Percentiles rank a stretch among this genome's conserved stretches.
Evolutionary conservation across 148 eudicot species (phyloP).

Genomic region (Bassia scoparia): DNA sequence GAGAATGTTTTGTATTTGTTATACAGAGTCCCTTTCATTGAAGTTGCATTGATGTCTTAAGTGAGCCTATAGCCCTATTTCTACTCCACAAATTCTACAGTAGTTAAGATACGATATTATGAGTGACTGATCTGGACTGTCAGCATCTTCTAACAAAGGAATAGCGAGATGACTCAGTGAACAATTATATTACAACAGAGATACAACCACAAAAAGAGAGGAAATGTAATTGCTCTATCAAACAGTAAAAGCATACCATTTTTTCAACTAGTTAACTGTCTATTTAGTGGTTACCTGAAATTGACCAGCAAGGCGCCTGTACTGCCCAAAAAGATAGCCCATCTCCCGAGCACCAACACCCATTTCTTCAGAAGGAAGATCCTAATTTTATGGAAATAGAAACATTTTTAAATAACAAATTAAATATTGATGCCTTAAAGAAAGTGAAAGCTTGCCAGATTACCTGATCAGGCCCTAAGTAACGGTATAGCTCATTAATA

Average conservation of each 20-base stretch:
- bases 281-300: constrained; percentile 79
- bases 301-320: constrained; percentile 87
- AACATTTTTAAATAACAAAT: not conserved
- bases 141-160: not conserved
- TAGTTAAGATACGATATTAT: not conserved
- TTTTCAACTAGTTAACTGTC: not conserved
- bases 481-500: constrained; percentile 83
- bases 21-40: not conserved
- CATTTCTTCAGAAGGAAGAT: constrained; percentile 98
- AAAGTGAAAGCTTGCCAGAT: constrained; percentile 3
- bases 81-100: not conserved
- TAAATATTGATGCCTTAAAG: constrained; percentile 1
- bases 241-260: not conserved
- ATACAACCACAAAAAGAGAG: not conserved
- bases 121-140: not conserved
- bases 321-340: constrained; percentile 95
- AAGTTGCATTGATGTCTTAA: not conserved
- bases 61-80: not conserved
- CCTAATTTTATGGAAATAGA: constrained; percentile 39
- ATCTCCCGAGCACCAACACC: constrained; percentile 97
- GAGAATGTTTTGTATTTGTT: not conserved
- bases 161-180: not conserved
- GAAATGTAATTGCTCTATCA: not conserved
- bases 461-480: constrained; percentile 96
- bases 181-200: not conserved